phyloP scores from a whole-genome alignment of 2,329 filamentous ascomycete genomes.

The Phialocephala sp. region DNA sequence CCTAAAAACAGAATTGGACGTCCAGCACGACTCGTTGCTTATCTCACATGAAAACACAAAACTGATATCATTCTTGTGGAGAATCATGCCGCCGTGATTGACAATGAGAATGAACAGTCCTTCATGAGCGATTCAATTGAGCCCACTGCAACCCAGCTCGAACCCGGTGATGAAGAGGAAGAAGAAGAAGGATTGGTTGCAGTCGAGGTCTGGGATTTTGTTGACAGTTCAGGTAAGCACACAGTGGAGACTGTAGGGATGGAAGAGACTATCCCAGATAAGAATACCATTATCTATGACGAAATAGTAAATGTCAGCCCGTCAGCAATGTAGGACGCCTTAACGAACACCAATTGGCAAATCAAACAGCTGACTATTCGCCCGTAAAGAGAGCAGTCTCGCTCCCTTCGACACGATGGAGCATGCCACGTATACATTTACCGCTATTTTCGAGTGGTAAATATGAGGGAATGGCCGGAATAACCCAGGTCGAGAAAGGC shows the following conservation, averaged over 20 bases:
- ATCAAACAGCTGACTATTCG: background rate
- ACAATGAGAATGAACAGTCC: too few relatives aligned
- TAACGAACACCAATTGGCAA: background rate
- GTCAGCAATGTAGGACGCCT: background rate
- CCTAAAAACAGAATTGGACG: background rate
- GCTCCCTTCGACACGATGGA: background rate
- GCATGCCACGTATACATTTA: background rate
- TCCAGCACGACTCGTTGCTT: background rate
- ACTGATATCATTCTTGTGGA: background rate
- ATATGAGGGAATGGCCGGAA: background rate
- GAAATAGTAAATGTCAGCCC: background rate
- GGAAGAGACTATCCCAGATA: background rate
- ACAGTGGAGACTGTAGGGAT: background rate
- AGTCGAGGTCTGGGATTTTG: background rate
- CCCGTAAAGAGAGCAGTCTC: background rate
- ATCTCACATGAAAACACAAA: background rate
- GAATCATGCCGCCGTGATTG: too few relatives aligned
- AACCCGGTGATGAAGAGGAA: too few relatives aligned
- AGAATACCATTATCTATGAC: background rate
- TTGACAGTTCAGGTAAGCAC: background rate
- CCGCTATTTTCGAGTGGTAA: background rate
- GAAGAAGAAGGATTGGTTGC: background rate
- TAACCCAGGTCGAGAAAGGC: background rate
- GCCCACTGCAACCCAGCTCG: too few relatives aligned
- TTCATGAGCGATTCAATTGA: too few relatives aligned